Evolutionary conservation across 306 rosid genomes (phyloP).

Genomic region (Gastrolobium bilobum): DNA sequence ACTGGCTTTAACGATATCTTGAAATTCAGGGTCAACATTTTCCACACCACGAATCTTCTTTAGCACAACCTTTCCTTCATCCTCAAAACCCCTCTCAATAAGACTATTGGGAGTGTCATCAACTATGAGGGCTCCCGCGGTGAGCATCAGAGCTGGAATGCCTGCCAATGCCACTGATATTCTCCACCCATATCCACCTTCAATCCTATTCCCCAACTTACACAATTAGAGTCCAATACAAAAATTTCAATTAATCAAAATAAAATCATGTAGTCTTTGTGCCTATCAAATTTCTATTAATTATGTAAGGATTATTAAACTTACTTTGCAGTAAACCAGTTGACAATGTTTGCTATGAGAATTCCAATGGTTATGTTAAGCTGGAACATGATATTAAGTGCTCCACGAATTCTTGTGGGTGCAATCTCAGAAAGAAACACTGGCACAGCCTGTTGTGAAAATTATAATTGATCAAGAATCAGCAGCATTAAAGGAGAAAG

Average conservation of each 20-base stretch:
- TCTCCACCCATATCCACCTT: constrained; percentile 80
- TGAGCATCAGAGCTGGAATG: constrained; percentile 58
- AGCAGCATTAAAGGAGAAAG: background rate
- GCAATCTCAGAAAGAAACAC: constrained; percentile 79
- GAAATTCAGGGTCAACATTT: constrained; percentile 62
- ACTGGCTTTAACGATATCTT: constrained; percentile 64
- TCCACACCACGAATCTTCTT: constrained; percentile 66
- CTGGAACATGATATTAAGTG: constrained; percentile 74
- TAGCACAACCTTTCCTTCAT: constrained; percentile 59
- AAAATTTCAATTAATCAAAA: background rate
- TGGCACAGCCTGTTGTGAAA: constrained; percentile 61
- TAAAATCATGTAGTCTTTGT: background rate
- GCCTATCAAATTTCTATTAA: background rate
- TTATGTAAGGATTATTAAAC: background rate
- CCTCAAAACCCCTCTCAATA: constrained; percentile 62
- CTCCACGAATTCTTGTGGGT: constrained; percentile 78
- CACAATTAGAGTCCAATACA: background rate
- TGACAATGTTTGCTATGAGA: constrained; percentile 67
- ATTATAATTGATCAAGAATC: background rate
- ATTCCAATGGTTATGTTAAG: constrained; percentile 73
- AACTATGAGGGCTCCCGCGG: constrained; percentile 56
- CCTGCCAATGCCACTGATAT: constrained; percentile 66
- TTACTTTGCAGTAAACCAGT: constrained; percentile 63
- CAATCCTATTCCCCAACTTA: constrained; percentile 46
- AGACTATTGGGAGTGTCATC: constrained; percentile 69